A percentile compares a stretch with the other conserved stretches of the same genome.
phyloP scores from a whole-genome alignment of 169 alveolate species.

The Perkinsus marinus region DNA sequence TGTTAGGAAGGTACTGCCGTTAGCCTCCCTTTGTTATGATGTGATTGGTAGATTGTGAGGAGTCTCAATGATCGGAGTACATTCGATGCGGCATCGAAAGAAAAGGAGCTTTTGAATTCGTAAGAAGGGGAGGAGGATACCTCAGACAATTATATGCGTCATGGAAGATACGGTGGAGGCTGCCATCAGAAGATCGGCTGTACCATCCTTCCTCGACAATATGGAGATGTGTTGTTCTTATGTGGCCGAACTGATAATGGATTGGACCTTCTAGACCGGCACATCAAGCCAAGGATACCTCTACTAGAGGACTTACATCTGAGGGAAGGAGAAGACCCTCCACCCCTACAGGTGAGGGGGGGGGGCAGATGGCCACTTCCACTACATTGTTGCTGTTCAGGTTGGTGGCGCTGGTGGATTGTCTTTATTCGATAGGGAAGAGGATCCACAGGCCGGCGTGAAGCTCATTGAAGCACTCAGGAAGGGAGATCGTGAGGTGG shows the following conservation, averaged over 20 bases:
- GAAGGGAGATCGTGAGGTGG: not conserved
- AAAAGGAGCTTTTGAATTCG: not conserved
- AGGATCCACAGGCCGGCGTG: not conserved
- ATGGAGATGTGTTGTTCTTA: not conserved
- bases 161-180: not conserved
- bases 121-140: not conserved
- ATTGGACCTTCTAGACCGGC: not conserved
- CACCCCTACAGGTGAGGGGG: too few species aligned
- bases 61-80: not conserved
- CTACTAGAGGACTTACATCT: not conserved
- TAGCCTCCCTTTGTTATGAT: not conserved
- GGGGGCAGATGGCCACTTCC: not conserved
- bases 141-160: not conserved
- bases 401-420: not conserved
- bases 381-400: not conserved
- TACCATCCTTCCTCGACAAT: not conserved
- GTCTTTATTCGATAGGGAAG: not conserved
- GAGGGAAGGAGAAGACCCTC: not conserved
- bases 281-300: not conserved
- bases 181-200: not conserved
- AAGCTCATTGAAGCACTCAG: not conserved
- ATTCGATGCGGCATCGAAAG: not conserved
- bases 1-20: not conserved
- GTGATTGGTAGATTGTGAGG: not conserved
- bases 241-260: not conserved